phyloP scores from a whole-genome alignment of 176 grass and related monocot species.

The Zoysia japonica region DNA sequence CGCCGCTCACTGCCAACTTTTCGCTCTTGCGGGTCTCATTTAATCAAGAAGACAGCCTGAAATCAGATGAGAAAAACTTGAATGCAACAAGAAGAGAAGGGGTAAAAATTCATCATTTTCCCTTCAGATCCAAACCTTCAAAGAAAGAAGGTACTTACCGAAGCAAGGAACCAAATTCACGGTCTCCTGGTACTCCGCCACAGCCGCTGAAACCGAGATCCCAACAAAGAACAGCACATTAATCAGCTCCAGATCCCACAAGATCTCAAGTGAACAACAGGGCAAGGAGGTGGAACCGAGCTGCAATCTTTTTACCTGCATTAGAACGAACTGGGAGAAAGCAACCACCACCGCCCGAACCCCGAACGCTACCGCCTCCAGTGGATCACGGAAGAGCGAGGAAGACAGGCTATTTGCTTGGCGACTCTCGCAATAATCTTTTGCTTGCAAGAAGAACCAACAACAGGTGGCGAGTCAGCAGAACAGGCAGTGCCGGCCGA shows the following conservation, averaged over 20 bases:
- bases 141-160: slow-evolving; percentile 16
- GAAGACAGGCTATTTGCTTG: slow-evolving; percentile 23
- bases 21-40: slow-evolving; percentile 34
- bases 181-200: slow-evolving; percentile 27
- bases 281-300: slow-evolving; percentile 8
- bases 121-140: slow-evolving; percentile 10
- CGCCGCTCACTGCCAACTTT: slow-evolving; percentile 30
- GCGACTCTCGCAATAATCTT: background rate
- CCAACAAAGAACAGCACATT: slow-evolving; percentile 23
- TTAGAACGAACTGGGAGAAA: slow-evolving; percentile 3
- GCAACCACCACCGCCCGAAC: background rate
- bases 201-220: slow-evolving; percentile 27
- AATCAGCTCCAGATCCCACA: slow-evolving; percentile 24
- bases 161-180: slow-evolving; percentile 26
- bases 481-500: background rate
- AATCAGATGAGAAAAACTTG: background rate
- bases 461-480: background rate
- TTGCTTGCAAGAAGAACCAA: background rate
- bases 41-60: background rate
- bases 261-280: slow-evolving; percentile 35
- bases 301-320: background rate
- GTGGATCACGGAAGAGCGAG: slow-evolving; percentile 8
- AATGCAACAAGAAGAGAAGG: background rate
- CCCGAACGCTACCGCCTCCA: background rate
- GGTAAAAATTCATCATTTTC: background rate